These are phyloP conservation scores for Oenanthe sinensis DNA, from an alignment of 129 eudicot species.

Conservation along the genomic window DNA sequence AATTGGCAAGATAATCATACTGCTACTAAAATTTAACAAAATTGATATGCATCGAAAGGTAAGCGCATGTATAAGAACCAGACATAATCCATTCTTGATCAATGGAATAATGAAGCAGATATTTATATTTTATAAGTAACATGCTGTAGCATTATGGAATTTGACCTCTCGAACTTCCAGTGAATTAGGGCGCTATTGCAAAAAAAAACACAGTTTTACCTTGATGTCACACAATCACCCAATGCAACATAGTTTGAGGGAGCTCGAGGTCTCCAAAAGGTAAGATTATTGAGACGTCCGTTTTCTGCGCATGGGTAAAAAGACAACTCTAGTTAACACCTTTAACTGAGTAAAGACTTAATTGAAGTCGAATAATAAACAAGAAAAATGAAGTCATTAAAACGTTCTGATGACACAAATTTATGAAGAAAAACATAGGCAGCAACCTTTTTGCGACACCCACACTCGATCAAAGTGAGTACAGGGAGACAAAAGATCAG, in stretches of 20 bases:
- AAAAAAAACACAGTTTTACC: conserved; percentile 37
- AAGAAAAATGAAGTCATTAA: neutral
- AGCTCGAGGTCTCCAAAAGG: conserved; percentile 98
- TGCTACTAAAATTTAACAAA: neutral
- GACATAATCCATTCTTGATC: neutral
- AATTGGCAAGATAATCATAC: neutral
- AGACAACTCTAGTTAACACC: conserved; percentile 1
- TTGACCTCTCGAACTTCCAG: neutral
- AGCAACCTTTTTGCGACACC: conserved; percentile 78
- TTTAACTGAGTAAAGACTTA: neutral
- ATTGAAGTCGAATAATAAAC: conserved; percentile 2
- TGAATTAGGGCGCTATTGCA: neutral
- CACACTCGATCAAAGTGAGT: conserved; percentile 75
- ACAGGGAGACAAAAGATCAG: conserved; percentile 86
- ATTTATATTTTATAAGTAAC: neutral
- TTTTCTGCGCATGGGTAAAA: conserved; percentile 38
- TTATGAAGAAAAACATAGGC: conserved; percentile 6
- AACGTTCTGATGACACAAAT: neutral
- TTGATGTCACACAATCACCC: conserved; percentile 97
- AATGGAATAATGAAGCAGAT: neutral
- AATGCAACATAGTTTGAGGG: conserved; percentile 84
- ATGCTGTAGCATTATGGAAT: neutral
- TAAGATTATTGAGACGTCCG: conserved; percentile 50
- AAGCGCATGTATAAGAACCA: neutral
- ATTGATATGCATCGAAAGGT: no score